Conservation (phyloP, 2,329 filamentous ascomycete genomes). For the Hymenoscyphus fraxineus region DNA sequence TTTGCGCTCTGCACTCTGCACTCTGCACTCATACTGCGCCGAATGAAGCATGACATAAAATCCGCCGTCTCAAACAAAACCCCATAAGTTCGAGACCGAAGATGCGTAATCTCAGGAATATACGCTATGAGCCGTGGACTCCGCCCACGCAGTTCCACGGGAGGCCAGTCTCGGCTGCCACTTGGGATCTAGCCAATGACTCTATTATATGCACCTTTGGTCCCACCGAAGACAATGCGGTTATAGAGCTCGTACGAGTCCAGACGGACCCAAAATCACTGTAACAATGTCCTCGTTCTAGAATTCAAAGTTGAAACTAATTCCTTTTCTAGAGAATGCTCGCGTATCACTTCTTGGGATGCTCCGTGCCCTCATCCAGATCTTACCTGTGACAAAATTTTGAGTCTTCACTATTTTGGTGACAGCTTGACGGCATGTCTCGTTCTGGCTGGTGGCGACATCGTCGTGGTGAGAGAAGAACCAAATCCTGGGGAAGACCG, state of each 20-base stretch:
- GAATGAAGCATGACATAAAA: background rate
- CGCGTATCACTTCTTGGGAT: constrained; percentile 76
- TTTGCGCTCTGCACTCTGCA: background rate
- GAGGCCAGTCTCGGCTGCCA: constrained; percentile 66
- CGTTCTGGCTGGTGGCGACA: constrained; percentile 85
- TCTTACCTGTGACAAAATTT: constrained; percentile 68
- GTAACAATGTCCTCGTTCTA: constrained; percentile 29
- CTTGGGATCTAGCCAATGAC: constrained; percentile 81
- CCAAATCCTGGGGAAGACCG: constrained; percentile 64
- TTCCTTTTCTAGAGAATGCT: constrained; percentile 35
- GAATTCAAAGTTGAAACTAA: constrained; percentile 36
- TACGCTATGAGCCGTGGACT: constrained; percentile 64
- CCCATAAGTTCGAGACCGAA: constrained; percentile 14
- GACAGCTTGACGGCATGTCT: constrained; percentile 76
- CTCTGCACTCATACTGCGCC: background rate
- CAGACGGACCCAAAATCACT: constrained; percentile 40
- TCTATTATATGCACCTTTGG: constrained; percentile 81
- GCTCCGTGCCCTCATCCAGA: constrained; percentile 76
- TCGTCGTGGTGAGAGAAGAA: constrained; percentile 77
- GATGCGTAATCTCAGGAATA: constrained; percentile 87
- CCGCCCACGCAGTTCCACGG: constrained; percentile 46
- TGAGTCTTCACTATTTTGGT: constrained; percentile 80
- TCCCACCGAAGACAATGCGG: constrained; percentile 63
- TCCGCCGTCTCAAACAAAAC: background rate
- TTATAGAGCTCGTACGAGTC: constrained; percentile 67